These are phyloP conservation scores for Kernera saxatilis DNA, from an alignment of 345 rosid species.

Conservation along the genomic window DNA sequence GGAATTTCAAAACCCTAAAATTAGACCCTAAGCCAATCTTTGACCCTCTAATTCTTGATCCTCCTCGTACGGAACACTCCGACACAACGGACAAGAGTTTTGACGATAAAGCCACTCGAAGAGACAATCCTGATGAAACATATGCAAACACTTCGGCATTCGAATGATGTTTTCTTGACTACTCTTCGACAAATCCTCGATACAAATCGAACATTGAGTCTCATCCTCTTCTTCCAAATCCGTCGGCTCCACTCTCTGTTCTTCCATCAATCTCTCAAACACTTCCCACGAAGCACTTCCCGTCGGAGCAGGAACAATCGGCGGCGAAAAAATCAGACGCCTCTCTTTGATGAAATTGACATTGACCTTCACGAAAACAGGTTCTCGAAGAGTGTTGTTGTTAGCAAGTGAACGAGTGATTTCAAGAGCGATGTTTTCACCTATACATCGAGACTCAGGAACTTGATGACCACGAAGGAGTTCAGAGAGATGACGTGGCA, in stretches of 20 bases:
- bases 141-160: too few relatives aligned
- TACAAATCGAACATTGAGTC: neutral
- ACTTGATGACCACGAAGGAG: neutral
- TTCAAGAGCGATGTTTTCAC: neutral
- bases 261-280: neutral
- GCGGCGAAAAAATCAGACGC: neutral
- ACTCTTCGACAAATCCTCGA: neutral
- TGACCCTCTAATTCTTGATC: neutral
- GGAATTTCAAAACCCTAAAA: neutral
- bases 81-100: conserved; percentile 9
- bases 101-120: neutral
- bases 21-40: neutral
- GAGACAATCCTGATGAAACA: too few relatives aligned
- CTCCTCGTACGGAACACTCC: neutral
- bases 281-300: neutral
- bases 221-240: neutral
- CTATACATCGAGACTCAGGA: neutral
- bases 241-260: neutral
- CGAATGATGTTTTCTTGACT: too few relatives aligned
- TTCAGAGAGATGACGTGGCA: neutral
- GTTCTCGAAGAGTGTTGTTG: neutral
- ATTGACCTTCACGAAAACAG: neutral
- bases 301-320: neutral
- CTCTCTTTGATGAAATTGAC: neutral
- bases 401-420: neutral